Evolutionary conservation across 306 rosid species (phyloP).

Genomic region (Gillenia trifoliata): DNA sequence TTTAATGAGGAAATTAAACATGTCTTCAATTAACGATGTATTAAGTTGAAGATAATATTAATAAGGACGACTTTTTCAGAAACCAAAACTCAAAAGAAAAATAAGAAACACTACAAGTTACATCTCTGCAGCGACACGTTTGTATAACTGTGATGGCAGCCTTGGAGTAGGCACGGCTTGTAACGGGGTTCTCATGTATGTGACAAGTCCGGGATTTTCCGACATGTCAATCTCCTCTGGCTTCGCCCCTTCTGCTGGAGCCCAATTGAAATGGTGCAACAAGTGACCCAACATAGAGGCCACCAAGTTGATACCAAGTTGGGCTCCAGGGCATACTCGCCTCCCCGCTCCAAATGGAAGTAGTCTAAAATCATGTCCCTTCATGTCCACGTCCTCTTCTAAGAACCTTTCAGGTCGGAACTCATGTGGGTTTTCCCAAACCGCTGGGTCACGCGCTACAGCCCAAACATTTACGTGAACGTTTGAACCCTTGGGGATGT

Average conservation of each 20-base stretch:
- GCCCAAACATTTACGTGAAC: slow-evolving; percentile 95
- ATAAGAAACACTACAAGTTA: slow-evolving; percentile 16
- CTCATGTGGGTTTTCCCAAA: slow-evolving; percentile 58
- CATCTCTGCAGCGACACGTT: slow-evolving; percentile 48
- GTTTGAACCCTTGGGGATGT: slow-evolving; percentile 75
- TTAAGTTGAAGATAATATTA: too few species aligned
- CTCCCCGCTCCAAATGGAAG: slow-evolving; percentile 89
- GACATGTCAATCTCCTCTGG: slow-evolving; percentile 66
- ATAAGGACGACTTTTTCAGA: neutral
- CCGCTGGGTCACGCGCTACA: slow-evolving; percentile 56
- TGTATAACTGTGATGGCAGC: slow-evolving; percentile 60
- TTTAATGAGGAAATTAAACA: too few species aligned
- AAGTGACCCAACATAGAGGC: slow-evolving; percentile 79
- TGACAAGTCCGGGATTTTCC: slow-evolving; percentile 70
- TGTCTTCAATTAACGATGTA: too few species aligned
- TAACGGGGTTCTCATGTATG: slow-evolving; percentile 71
- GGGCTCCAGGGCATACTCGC: slow-evolving; percentile 78
- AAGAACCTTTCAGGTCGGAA: slow-evolving; percentile 75
- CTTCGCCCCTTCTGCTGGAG: slow-evolving; percentile 36
- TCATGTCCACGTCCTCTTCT: slow-evolving; percentile 89
- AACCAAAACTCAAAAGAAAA: neutral
- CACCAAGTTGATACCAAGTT: slow-evolving; percentile 74
- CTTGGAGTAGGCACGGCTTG: slow-evolving; percentile 69
- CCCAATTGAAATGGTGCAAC: slow-evolving; percentile 75
- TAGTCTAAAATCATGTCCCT: slow-evolving; percentile 74